Percentiles rank a stretch among this genome's conserved stretches.
These are phyloP conservation scores for Microdochium trichocladiopsis DNA, from an alignment of 2,329 filamentous ascomycete genomes.

Conservation along the genomic window DNA sequence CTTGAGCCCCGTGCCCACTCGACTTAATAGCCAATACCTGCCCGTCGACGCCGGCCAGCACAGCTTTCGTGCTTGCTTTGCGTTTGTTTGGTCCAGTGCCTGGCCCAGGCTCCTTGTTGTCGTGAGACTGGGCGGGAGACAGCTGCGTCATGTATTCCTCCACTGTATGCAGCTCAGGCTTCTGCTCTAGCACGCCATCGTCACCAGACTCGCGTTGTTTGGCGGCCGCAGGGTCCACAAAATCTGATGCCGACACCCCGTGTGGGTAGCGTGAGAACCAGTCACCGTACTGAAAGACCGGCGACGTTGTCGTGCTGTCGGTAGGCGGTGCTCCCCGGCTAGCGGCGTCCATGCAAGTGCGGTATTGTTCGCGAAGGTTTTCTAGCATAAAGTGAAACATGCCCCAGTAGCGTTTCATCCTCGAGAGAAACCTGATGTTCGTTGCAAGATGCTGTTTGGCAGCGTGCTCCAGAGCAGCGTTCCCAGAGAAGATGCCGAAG, in stretches of 20 bases:
- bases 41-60: constrained; percentile 15
- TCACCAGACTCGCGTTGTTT: constrained; percentile 70
- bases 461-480: constrained; percentile 63
- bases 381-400: constrained; percentile 98
- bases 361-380: constrained; percentile 83
- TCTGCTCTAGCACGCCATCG: constrained; percentile 85
- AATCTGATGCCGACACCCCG: constrained; percentile 78
- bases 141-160: constrained; percentile 89
- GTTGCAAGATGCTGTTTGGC: constrained; percentile 80
- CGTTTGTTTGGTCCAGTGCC: constrained; percentile 22
- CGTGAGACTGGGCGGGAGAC: constrained; percentile 48
- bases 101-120: constrained; percentile 25
- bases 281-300: constrained; percentile 91
- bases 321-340: constrained; percentile 52
- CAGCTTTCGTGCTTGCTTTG: constrained; percentile 25
- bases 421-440: constrained; percentile 84
- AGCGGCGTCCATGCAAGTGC: constrained; percentile 75
- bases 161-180: constrained; percentile 84
- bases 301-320: constrained; percentile 41
- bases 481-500: constrained; percentile 83
- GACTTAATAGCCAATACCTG: too few relatives aligned
- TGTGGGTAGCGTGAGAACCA: constrained; percentile 96
- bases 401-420: constrained; percentile 97
- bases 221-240: constrained; percentile 64
- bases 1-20: too few relatives aligned